phyloP scores from a whole-genome alignment of 352 stramenopile genomes.

The Globisporangium camurandrum region DNA sequence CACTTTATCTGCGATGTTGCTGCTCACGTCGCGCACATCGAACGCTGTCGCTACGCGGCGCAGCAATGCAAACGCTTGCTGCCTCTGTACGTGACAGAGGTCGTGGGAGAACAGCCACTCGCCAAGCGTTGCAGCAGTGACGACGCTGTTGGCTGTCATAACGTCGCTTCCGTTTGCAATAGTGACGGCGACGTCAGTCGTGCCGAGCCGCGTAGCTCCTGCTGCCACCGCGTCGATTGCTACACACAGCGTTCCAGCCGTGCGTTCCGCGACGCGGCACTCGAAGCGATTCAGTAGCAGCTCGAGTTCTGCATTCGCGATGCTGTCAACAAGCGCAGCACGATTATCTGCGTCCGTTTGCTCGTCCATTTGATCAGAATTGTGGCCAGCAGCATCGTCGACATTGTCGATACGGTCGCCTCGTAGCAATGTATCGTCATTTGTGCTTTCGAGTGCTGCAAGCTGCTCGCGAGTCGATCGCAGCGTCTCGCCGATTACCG shows the following conservation, averaged over 20 bases:
- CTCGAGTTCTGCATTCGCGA: conserved; percentile 7
- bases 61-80: conserved; percentile 7
- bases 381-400: background rate
- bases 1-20: conserved; percentile 27
- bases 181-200: background rate
- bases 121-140: conserved; percentile 6
- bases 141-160: background rate
- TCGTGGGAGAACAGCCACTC: conserved; percentile 18
- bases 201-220: too few species aligned
- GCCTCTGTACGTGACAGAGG: conserved; percentile 7
- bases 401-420: background rate
- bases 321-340: background rate
- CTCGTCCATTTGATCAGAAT: background rate
- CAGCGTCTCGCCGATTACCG: conserved; percentile 17
- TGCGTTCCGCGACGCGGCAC: conserved; percentile 22
- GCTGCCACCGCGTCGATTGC: background rate
- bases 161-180: background rate
- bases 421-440: background rate
- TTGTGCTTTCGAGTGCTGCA: background rate
- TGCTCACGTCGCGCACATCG: conserved; percentile 19
- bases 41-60: conserved; percentile 14
- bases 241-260: conserved; percentile 13
- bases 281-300: conserved; percentile 30
- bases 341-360: conserved; percentile 9
- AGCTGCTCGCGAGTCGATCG: conserved; percentile 14